A percentile compares a stretch with the other conserved stretches of the same genome.
Evolutionary conservation across 2,329 filamentous ascomycete species (phyloP).

Genomic region (Rhynchosporium agropyri): DNA sequence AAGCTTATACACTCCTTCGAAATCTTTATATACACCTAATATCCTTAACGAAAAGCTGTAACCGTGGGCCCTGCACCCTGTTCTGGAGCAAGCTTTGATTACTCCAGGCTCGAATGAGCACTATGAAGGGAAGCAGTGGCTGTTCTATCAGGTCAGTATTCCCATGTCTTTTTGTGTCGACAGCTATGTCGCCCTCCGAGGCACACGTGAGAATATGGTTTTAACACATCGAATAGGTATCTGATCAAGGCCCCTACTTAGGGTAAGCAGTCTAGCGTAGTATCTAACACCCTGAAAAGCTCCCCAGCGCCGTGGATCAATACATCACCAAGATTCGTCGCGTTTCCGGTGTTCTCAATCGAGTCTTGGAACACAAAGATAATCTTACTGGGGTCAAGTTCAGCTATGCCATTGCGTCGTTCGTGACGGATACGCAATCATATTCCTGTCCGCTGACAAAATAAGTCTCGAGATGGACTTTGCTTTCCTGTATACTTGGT

Average conservation of each 20-base stretch:
- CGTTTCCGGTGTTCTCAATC: slow-evolving; percentile 46
- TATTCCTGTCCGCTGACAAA: not conserved
- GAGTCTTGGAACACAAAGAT: slow-evolving; percentile 36
- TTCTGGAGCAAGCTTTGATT: slow-evolving; percentile 22
- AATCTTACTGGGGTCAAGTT: slow-evolving; percentile 46
- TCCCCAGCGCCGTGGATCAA: slow-evolving; percentile 46
- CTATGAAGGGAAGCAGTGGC: slow-evolving; percentile 44
- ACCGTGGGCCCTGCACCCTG: not conserved
- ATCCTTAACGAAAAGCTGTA: not conserved
- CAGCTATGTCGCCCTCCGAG: too few relatives aligned
- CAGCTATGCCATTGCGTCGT: slow-evolving; percentile 44
- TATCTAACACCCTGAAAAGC: slow-evolving; percentile 28
- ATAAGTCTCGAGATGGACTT: not conserved
- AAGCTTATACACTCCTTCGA: not conserved
- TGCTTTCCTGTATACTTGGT: not conserved
- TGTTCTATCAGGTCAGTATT: slow-evolving; percentile 43
- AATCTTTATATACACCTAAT: not conserved
- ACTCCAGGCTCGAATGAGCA: slow-evolving; percentile 38
- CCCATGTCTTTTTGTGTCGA: too few relatives aligned
- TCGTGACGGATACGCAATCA: slow-evolving; percentile 21
- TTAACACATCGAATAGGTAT: slow-evolving; percentile 25
- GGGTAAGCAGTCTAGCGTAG: slow-evolving; percentile 26
- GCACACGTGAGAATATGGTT: too few relatives aligned
- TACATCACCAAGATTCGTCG: slow-evolving; percentile 48
- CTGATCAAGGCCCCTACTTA: slow-evolving; percentile 48